These are phyloP conservation scores for Solanum pimpinellifolium DNA, from an alignment of 257 asterid genomes.

Conservation along the genomic window DNA sequence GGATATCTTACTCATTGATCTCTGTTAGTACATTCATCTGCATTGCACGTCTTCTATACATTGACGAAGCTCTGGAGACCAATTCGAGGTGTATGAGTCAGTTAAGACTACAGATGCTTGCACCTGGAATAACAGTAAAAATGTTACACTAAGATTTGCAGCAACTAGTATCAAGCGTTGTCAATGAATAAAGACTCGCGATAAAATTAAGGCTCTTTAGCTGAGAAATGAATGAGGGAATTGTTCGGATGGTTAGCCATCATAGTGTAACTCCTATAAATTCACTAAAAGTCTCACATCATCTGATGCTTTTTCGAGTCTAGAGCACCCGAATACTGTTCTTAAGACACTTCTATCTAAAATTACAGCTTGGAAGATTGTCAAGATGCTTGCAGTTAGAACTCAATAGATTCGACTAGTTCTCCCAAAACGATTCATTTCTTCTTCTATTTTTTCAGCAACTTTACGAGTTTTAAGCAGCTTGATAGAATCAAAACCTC, in stretches of 20 bases:
- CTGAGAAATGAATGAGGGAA: too few relatives aligned
- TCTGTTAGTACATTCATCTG: neutral
- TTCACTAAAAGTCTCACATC: neutral
- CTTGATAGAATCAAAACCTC: neutral
- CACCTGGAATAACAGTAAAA: neutral
- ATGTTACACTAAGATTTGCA: neutral
- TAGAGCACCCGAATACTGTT: neutral
- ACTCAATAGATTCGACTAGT: neutral
- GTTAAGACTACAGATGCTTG: neutral
- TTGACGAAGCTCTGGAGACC: constrained; percentile 1
- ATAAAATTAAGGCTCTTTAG: too few relatives aligned
- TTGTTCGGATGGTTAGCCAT: neutral
- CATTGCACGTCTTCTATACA: neutral
- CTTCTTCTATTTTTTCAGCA: neutral
- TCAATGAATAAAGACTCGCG: neutral
- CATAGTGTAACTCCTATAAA: neutral
- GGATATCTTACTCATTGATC: neutral
- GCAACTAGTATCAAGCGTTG: neutral
- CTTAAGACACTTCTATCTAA: neutral
- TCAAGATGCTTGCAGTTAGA: neutral
- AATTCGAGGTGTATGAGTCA: neutral
- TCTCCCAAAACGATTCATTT: neutral
- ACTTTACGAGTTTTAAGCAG: neutral
- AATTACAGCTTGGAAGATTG: neutral
- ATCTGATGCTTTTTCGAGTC: neutral